phyloP scores from a whole-genome alignment of 73 alveolate genomes.

The Uronychia setigera region DNA sequence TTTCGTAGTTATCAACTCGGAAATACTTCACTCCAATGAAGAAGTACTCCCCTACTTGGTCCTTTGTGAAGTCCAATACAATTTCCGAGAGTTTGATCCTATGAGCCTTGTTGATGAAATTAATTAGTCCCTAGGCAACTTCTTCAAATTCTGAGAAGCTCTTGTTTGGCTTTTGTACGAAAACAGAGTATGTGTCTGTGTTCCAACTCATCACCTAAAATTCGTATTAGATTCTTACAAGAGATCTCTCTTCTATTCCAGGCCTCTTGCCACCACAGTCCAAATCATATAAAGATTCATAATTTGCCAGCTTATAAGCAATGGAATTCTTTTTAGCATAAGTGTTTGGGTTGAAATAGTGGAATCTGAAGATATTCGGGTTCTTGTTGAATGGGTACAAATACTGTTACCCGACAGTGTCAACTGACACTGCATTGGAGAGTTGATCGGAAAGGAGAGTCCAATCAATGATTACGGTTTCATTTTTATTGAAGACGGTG shows the following conservation, averaged over 20 bases:
- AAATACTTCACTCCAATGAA: constrained; percentile 35
- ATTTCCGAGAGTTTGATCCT: constrained; percentile 19
- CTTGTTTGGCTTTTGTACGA: constrained; percentile 3
- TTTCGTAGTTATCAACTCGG: constrained; percentile 10
- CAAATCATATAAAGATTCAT: background rate
- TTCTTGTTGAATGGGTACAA: background rate
- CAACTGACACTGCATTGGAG: background rate
- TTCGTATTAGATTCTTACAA: background rate
- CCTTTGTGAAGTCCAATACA: constrained; percentile 44
- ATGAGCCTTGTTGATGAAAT: constrained; percentile 20
- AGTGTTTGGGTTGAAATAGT: background rate
- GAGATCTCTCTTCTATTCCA: background rate
- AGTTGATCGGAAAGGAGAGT: background rate
- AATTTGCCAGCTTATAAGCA: background rate
- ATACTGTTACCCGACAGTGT: background rate
- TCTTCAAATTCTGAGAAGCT: constrained; percentile 3
- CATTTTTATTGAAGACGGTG: background rate
- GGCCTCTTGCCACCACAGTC: background rate
- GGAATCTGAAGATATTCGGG: background rate
- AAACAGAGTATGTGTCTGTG: constrained; percentile 9
- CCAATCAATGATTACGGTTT: background rate
- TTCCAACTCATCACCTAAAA: background rate
- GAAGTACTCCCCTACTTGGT: constrained; percentile 20
- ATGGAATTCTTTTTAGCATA: background rate
- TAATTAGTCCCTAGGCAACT: constrained; percentile 33